These are phyloP conservation scores for Tausonia pullulans DNA, from an alignment of 1,284 basidiomycete species.

Conservation along the genomic window DNA sequence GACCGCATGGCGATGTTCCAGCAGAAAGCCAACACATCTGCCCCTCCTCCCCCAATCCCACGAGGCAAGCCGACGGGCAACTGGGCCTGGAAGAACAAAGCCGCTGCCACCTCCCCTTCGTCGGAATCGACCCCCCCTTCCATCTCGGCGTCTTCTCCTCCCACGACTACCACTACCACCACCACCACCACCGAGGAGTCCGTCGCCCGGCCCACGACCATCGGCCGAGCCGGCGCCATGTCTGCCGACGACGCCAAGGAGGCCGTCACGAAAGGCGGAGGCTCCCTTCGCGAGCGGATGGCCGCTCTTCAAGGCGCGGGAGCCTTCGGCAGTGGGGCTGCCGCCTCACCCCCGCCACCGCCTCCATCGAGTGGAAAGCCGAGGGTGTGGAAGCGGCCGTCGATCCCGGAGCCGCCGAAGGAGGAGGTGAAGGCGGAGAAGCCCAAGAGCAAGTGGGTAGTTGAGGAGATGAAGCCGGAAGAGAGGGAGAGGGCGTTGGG, in stretches of 20 bases:
- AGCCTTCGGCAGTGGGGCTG: conserved; percentile 48
- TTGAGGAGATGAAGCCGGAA: conserved; percentile 28
- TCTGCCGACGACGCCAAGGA: conserved; percentile 72
- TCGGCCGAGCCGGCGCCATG: conserved; percentile 39
- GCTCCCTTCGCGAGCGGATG: conserved; percentile 81
- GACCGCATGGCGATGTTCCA: conserved; percentile 16
- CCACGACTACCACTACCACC: neutral
- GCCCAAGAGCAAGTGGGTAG: conserved; percentile 12
- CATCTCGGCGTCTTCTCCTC: neutral
- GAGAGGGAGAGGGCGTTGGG: no score
- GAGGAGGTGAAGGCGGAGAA: conserved; percentile 14
- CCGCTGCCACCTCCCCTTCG: neutral
- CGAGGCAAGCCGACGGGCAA: conserved; percentile 11
- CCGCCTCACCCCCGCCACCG: conserved; percentile 43
- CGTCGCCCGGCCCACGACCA: neutral
- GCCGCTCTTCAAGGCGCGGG: conserved; percentile 70
- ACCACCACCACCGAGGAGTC: neutral
- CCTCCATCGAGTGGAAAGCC: conserved; percentile 53
- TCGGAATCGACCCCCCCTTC: neutral
- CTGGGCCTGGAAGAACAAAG: conserved; percentile 18
- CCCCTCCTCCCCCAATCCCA: conserved; percentile 6
- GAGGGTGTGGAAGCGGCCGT: conserved; percentile 57
- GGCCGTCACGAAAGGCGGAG: conserved; percentile 52
- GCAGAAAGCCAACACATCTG: conserved; percentile 1
- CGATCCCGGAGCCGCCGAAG: conserved; percentile 33